Percentiles rank a stretch among this genome's conserved stretches.
Conservation (phyloP, 768 basidiomycete genomes). For the Trametes cingulata region DNA sequence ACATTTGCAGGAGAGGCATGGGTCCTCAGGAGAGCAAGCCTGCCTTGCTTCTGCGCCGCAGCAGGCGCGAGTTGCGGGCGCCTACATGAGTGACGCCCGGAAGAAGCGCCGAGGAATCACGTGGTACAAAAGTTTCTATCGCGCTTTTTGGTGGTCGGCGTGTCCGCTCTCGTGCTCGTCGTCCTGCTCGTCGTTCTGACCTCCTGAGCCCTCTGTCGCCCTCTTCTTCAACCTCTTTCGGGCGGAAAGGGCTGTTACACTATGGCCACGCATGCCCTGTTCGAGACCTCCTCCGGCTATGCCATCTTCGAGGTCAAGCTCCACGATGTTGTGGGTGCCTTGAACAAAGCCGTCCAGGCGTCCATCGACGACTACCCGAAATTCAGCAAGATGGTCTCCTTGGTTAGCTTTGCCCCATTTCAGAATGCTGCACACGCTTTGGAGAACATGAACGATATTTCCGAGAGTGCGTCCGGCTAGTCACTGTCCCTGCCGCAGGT, state of each 20-base stretch:
- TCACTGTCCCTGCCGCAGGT: not conserved
- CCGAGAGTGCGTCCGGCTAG: slow-evolving; percentile 70
- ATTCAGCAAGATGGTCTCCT: slow-evolving; percentile 89
- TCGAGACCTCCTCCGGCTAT: slow-evolving; percentile 94
- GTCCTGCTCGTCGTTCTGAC: slow-evolving; percentile 7
- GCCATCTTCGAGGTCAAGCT: slow-evolving; percentile 88
- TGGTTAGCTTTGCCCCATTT: slow-evolving; percentile 92
- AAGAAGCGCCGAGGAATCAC: too few relatives aligned
- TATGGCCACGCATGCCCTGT: slow-evolving; percentile 84
- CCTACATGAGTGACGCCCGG: too few relatives aligned
- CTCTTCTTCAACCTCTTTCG: not conserved
- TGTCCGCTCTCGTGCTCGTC: slow-evolving; percentile 10
- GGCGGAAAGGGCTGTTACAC: slow-evolving; percentile 12
- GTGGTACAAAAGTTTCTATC: slow-evolving; percentile 22
- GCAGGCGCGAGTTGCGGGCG: too few relatives aligned
- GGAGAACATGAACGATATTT: slow-evolving; percentile 94
- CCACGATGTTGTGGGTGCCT: slow-evolving; percentile 83
- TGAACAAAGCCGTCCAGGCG: slow-evolving; percentile 76
- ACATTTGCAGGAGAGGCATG: too few relatives aligned
- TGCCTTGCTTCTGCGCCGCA: too few relatives aligned
- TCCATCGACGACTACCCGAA: slow-evolving; percentile 85
- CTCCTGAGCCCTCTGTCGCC: not conserved
- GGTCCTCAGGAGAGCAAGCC: too few relatives aligned
- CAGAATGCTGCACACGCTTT: slow-evolving; percentile 91
- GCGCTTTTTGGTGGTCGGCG: slow-evolving; percentile 10